These are phyloP conservation scores for Xylaria sp. DNA, from an alignment of 2,329 filamentous ascomycete species.

Conservation along the genomic window DNA sequence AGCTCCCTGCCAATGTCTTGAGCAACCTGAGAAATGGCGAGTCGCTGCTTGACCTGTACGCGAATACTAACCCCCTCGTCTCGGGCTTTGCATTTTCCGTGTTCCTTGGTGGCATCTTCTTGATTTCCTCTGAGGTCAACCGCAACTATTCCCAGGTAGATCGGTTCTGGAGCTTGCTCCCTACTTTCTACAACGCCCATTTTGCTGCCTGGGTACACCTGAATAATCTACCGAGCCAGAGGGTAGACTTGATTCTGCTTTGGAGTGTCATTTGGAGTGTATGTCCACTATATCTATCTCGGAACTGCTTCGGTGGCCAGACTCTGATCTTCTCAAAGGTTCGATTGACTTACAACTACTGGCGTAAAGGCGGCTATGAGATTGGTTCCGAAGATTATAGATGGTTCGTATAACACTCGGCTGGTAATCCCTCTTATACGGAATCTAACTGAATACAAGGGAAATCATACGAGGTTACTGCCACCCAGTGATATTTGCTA, in stretches of 20 bases:
- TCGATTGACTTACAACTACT: conserved; percentile 95
- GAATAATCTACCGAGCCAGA: conserved; percentile 70
- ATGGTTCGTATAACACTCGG: conserved; percentile 58
- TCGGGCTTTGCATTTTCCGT: conserved; percentile 75
- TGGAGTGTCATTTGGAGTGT: conserved; percentile 82
- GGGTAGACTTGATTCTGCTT: conserved; percentile 73
- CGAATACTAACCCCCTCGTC: conserved; percentile 84
- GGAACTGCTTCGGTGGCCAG: not conserved
- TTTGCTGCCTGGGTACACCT: conserved; percentile 83
- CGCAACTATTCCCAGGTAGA: conserved; percentile 98
- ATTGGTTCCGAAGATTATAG: conserved; percentile 94
- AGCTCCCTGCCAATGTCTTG: conserved; percentile 69
- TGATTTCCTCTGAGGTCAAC: conserved; percentile 82
- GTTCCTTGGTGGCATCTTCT: conserved; percentile 71
- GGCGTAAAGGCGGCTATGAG: conserved; percentile 89
- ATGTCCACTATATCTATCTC: conserved; percentile 43
- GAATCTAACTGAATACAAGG: conserved; percentile 51
- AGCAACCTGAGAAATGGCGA: conserved; percentile 64
- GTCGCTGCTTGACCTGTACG: conserved; percentile 73
- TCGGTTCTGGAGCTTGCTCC: conserved; percentile 87
- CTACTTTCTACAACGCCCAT: conserved; percentile 84
- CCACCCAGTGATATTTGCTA: conserved; percentile 70
- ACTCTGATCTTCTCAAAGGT: conserved; percentile 52
- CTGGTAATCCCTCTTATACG: not conserved
- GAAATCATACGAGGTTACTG: conserved; percentile 71